A percentile compares a stretch with the other conserved stretches of the same genome.
Evolutionary conservation across 257 asterid species (phyloP).

Genomic region (Fraxinus cuspidata): DNA sequence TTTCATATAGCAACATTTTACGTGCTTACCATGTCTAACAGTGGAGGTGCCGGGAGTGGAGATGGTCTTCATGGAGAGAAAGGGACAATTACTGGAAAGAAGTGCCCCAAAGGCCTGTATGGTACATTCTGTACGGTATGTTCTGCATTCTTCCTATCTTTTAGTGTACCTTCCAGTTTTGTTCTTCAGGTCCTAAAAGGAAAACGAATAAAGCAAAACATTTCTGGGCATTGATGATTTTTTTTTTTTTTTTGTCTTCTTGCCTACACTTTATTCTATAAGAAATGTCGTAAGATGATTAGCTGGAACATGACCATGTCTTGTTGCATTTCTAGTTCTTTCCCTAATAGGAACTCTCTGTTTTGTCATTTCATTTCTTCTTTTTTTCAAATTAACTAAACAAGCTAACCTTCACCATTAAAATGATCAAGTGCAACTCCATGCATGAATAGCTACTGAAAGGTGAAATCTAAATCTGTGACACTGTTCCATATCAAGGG

Average conservation of each 20-base stretch:
- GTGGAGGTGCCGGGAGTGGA: conserved; percentile 85
- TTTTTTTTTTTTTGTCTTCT: not conserved
- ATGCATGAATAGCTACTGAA: conserved; percentile 4
- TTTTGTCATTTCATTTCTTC: not conserved
- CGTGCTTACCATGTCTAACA: conserved; percentile 39
- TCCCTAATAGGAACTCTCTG: not conserved
- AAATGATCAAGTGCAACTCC: conserved; percentile 14
- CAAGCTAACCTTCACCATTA: conserved; percentile 13
- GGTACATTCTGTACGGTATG: conserved; percentile 94
- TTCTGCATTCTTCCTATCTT: conserved; percentile 34
- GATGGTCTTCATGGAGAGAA: conserved; percentile 76
- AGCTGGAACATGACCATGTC: conserved; percentile 12
- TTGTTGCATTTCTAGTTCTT: conserved; percentile 19
- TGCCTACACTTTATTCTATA: not conserved
- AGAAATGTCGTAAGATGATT: not conserved
- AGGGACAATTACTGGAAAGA: conserved; percentile 88
- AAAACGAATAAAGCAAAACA: conserved; percentile 23
- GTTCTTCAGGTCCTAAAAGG: conserved; percentile 20
- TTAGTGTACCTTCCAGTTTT: conserved; percentile 27
- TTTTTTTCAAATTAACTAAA: conserved; percentile 14
- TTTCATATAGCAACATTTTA: conserved; percentile 27
- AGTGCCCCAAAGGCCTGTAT: conserved; percentile 90
- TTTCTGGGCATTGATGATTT: not conserved
- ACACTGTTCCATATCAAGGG: conserved; percentile 12
- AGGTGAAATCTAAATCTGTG: conserved; percentile 9